Evolutionary conservation across 805 yeast species (phyloP), one percentile per base, ranked within the genome.

Genomic region (Zygosaccharomyces bailii): DNA sequence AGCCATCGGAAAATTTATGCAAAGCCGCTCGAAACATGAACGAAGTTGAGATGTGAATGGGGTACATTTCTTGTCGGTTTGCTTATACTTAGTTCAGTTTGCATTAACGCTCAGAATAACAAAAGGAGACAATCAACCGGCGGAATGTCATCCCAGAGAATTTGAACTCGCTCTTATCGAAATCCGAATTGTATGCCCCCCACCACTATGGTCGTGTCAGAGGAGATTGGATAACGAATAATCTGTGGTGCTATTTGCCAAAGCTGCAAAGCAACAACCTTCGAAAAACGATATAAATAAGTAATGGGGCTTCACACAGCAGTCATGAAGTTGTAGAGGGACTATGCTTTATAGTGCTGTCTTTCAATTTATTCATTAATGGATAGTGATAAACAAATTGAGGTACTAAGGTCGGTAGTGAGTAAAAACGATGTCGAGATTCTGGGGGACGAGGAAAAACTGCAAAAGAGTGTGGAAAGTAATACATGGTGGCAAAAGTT

Each of bases 401-500:
- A 27, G 31, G 14, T 27, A 3, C 13, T 27, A n/a, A 27, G 14
- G 13, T 27, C 31, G 11, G 31, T 27, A 4, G 16, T 27, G 16
- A 27, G 31, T 16, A 5, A 27, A 27, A 27, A 27, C 3, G 31
- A 27, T n/a, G 4, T 27, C 13, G 13, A 27, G 31, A 27, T 27
- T n/a, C 31, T 27, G 16, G 31, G 14, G 6, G 31, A 27, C 3
- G 31, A 27, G 6, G 31, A 27, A 27, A 27, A n/a, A 7, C 13
- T 27, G 31, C 31, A 27, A 16, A 10, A 3, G 13, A 27, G 31
- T n/a, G 14, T 16, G 6, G 31, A 7, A 27, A n/a, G 6, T 27
- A 27, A n/a, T 27, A 27, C 11, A 27, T 27, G 31, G 31, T 27
- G 31, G 31, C 16, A 27, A 6, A 20, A 23, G 33, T 20, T 46